Evolutionary conservation across 495 filamentous ascomycete species (phyloP), one percentile per base, ranked within the genome.

Genomic region (Haplographium delicatum): DNA sequence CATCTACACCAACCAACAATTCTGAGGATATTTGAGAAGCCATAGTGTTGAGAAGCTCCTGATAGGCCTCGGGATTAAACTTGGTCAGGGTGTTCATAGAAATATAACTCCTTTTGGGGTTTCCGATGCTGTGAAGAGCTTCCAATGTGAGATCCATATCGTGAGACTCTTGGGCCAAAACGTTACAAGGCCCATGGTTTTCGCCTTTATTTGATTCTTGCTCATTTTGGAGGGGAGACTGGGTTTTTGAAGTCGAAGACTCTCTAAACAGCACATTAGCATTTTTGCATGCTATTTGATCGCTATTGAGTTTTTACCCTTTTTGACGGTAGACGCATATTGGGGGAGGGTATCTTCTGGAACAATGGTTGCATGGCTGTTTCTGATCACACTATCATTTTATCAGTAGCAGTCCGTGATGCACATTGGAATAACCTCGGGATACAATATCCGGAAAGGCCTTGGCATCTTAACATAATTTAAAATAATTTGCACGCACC

Each of bases 331-430:
- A 57, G 9, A 52, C 31, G 26, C 54, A 57, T 19, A 31, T 8
- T 8, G 48, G 48, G 16, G 44, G 42, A 27, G 54, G 54, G 24
- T 43, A 57, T 33, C 54, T 42, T 13, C 54, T 42, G 10, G 48
- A 28, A 48, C 54, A 57, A 44, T 57, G n/a, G 8, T 28, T 18
- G 28, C 54, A 52, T 22, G 54, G 54, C 24, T 57, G 54, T 44
- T 52, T 10, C 38, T 52, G 47, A 28, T 57, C 49, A 40, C 54
- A 57, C 54, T 57, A n/a, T 11, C 7, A 27, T 4, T 4, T 27
- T 2, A 6, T 28, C 19, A 52, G 15, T 25, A n/a, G n/a, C 23
- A 4, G 5, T 20, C 25, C 20, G 5, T 31, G 5, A 15, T 26
- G 13, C 42, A 22, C 16, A 43, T 5, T 22, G 5, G 5, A 34